Evolutionary conservation across 1,139 yeast genomes (phyloP), one percentile per base, ranked within the genome.

Genomic region (Protomyces pachydermus): DNA sequence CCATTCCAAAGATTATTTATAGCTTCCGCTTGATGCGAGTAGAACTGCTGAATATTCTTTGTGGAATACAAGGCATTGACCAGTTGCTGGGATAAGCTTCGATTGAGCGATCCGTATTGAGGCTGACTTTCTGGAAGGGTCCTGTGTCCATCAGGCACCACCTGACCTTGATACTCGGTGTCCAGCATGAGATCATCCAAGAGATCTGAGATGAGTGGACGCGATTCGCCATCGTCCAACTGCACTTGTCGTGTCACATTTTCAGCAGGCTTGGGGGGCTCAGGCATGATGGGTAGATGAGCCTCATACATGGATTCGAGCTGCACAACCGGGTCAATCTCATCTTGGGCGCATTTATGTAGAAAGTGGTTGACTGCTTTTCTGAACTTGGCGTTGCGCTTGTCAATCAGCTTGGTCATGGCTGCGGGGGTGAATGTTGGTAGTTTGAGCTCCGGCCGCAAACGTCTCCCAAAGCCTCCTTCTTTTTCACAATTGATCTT

Each of bases 11-110:
- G 75, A 0, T 84, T 80, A 65, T 83, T 81, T 5, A 93, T 74
- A 0, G 97, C 97, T 58, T 82, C 81, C 0, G 87, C 83, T 73
- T 93, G 99, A 74, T 93, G 99, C 0, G 82, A 73, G 72, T 91
- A 93, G 51, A 93, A 80, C 4, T 79, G 78, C 0, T 78, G 74
- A 18, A 82, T 79, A 0, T 81, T 74, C 51, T 78, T 77, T 0
- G 81, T 75, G 1, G 79, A 79, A 53, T 79, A 80, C 58, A 87
- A 76, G 1, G 84, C 81, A 16, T 77, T 73, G 10, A 76, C 73
- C 0, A 89, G 81, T n/a, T 77, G 78, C 8, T 77, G 78, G 0
- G 82, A 75, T 2, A 83, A 68, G 20, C 75, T 32, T 18, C 58
- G 45, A n/a, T 50, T 53, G 46, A 65, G 57, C 5, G 12, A 9